Conservation (phyloP, 345 rosid species). For the Iberis pinnata region DNA sequence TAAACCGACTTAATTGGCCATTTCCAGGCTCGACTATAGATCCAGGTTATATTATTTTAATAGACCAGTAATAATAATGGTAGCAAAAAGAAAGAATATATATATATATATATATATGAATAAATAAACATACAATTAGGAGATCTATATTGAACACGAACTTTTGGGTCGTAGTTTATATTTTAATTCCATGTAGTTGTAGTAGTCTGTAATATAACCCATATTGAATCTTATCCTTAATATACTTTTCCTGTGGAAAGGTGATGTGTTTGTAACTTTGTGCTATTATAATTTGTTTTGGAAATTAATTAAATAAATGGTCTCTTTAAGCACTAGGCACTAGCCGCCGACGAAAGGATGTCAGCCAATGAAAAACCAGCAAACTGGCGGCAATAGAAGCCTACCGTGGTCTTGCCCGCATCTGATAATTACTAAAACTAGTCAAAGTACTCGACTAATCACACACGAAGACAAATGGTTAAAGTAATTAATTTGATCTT, state of each 20-base stretch:
- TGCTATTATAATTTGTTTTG: not conserved
- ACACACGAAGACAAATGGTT: slow-evolving; percentile 7
- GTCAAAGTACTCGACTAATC: slow-evolving; percentile 25
- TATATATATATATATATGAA: too few species aligned
- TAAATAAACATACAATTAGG: too few species aligned
- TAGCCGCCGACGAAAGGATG: slow-evolving; percentile 24
- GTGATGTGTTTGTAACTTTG: slow-evolving; percentile 6
- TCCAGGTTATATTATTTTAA: not conserved
- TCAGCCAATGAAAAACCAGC: slow-evolving; percentile 6
- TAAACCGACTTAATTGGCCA: not conserved
- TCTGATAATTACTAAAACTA: slow-evolving; percentile 10
- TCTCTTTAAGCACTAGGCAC: slow-evolving; percentile 18
- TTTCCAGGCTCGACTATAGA: not conserved
- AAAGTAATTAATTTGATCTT: slow-evolving; percentile 9
- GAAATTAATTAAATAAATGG: not conserved
- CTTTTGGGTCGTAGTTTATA: too few species aligned
- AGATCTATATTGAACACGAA: too few species aligned
- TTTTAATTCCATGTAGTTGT: not conserved
- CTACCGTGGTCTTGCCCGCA: slow-evolving; percentile 14
- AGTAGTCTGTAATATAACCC: slow-evolving; percentile 3
- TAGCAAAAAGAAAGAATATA: too few species aligned
- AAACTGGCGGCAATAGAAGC: slow-evolving; percentile 26
- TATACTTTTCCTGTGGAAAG: not conserved
- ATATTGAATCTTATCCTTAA: slow-evolving; percentile 19
- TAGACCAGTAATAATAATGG: not conserved